phyloP scores from a whole-genome alignment of 139 green algal species.

The Pleodorina starrii region DNA sequence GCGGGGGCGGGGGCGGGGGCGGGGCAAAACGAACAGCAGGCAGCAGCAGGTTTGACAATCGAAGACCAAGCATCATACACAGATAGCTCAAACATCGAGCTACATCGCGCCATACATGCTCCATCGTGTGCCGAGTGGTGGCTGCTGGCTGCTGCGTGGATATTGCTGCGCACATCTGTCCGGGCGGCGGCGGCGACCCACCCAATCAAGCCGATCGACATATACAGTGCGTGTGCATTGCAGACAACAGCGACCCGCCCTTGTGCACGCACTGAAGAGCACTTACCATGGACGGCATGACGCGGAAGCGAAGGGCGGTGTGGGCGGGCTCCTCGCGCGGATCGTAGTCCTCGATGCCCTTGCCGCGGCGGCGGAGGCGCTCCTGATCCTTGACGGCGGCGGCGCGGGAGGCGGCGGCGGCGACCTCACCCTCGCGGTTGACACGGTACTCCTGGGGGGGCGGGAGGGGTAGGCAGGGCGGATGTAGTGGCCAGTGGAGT shows the following conservation, averaged over 20 bases:
- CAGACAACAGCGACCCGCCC: too few relatives aligned
- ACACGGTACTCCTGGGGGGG: conserved; percentile 9
- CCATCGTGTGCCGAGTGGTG: too few relatives aligned
- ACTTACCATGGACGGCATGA: conserved; percentile 4
- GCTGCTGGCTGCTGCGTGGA: too few relatives aligned
- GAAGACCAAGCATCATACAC: neutral
- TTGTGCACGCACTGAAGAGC: neutral
- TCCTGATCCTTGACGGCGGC: neutral
- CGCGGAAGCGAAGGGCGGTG: conserved; percentile 16
- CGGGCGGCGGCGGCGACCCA: too few relatives aligned
- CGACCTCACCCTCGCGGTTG: neutral
- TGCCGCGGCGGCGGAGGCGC: neutral
- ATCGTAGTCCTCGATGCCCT: neutral
- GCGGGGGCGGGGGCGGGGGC: too few relatives aligned
- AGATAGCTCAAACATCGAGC: neutral
- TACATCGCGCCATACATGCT: neutral
- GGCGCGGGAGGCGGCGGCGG: neutral
- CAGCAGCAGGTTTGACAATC: neutral
- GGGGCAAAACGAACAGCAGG: too few relatives aligned
- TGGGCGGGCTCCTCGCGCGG: conserved; percentile 3
- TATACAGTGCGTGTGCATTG: too few relatives aligned
- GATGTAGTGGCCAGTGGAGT: neutral
- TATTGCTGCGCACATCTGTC: too few relatives aligned
- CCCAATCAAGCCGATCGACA: too few relatives aligned
- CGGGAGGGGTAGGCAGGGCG: neutral